Base-by-base conservation (phyloP, 371 early-diverging fungal genomes). In the Apophysomyces sp. region DNA sequence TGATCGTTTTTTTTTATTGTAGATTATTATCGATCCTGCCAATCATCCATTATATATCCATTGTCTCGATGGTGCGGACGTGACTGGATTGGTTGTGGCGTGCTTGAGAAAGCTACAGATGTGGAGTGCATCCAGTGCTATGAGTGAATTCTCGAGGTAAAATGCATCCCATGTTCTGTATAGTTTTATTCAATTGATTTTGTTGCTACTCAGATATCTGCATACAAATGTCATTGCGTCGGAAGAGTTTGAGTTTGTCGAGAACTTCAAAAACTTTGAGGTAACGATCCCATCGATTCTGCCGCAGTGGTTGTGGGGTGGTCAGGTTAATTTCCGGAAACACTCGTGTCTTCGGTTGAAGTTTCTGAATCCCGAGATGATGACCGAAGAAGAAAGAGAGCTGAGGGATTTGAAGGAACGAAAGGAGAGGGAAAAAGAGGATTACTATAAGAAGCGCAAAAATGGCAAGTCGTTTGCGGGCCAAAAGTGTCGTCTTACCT, bases 171-270 rank as follows among this genome's bases (percentile, higher is more conserved):
- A n/a, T n/a, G n/a, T n/a, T n/a, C n/a, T 24, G 28, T 31, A 60
- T 31, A 60, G 52, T 30, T 58, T 59, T 24, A 56, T 62, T 34
- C 61, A 52, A 16, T 72, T 7, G 24, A 36, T 21, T 52, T 18
- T 18, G 4, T 40, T 57, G 21, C 58, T n/a, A 44, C 18, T 9
- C 9, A 87, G 90, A 32, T 86, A 83, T 55, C 80, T 90, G 56
- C 88, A 89, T 21, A 92, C 92, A 21, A 93, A 86, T 54, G 91
- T 89, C 26, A 85, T 94, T 32, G 84, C 88, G 1, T 80, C 90
- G 0, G 98, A 96, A 68, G 95, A 94, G 58, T 88, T 85, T 52
- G 96, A 92, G 67, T 97, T 97, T 82, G 87, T 96, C 9, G 93
- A 92, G 56, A 86, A 91, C 65, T 96, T 93, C 60, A 67, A 70